Evolutionary conservation across 2,329 filamentous ascomycete genomes (phyloP), one percentile per base, ranked within the genome.

Genomic region (Xylariaceae sp.): DNA sequence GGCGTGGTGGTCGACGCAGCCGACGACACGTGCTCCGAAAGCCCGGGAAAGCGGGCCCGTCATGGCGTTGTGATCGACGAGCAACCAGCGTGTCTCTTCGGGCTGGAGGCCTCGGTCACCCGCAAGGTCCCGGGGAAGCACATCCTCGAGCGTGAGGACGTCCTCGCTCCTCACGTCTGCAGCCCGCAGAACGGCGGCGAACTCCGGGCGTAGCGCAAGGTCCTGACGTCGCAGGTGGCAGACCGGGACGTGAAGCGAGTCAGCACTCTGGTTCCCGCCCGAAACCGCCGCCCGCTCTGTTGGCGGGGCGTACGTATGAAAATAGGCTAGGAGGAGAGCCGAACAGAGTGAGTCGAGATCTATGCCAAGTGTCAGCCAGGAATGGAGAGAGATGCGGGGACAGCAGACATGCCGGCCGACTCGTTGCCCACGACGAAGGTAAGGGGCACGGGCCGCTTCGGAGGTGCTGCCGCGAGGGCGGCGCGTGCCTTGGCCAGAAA

Each of bases 291-390:
- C 27, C 36, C 12, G 8, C 26, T 9, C 5, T 28, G n/a, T 71
- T 66, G 9, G 68, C 3, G 74, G 64, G 4, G 71, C 59, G 55
- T 79, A 73, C 23, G 78, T 83, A 47, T 78, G 76, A 26, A 90
- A 67, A 61, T 89, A 92, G 40, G 86, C 83, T 43, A 83, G 78
- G 17, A 89, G 63, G 13, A 92, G 64, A 17, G 85, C 77, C 18
- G 78, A 83, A 60, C 83, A 85, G 50, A 92, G 74, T 2, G 85
- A 89, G 64, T 92, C 86, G 38, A 92, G 79, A 51, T 92, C 86
- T 85, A 9, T 15, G 9, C 2, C 29, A 2, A 15, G 4, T 32
- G 17, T 24, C 13, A 9, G 11, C 12, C 7, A 11, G 21, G 21
- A 24, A 24, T 24, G 15, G 23, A 8, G 26, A 7, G n/a, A 18